A percentile compares a stretch with the other conserved stretches of the same genome.
phyloP scores from a whole-genome alignment of 2,329 filamentous ascomycete species.

The Penicillium sp. region DNA sequence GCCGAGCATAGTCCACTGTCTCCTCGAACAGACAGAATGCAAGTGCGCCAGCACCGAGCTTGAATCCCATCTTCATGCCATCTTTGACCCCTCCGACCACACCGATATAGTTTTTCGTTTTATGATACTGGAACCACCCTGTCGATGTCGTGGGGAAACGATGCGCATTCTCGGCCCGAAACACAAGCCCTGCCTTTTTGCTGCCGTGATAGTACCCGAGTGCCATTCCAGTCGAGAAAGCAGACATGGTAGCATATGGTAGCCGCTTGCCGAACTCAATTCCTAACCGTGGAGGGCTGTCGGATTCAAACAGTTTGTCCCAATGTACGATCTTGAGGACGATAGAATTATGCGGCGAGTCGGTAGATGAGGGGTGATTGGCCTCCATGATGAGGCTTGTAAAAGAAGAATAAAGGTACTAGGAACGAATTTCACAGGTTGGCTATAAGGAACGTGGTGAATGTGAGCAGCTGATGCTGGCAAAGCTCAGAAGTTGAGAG shows the following conservation, averaged over 20 bases:
- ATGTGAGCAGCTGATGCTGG: not conserved
- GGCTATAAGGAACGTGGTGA: not conserved
- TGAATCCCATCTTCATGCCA: constrained; percentile 70
- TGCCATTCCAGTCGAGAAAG: constrained; percentile 65
- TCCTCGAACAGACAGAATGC: constrained; percentile 81
- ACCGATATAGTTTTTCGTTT: constrained; percentile 90
- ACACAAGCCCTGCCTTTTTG: constrained; percentile 72
- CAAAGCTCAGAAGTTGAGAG: constrained; percentile 12
- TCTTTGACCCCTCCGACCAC: constrained; percentile 75
- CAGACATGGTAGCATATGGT: constrained; percentile 60
- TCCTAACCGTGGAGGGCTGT: constrained; percentile 50
- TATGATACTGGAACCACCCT: constrained; percentile 99
- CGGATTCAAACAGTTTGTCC: constrained; percentile 39
- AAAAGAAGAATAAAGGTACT: not conserved
- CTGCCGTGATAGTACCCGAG: constrained; percentile 72
- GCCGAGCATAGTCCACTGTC: constrained; percentile 67
- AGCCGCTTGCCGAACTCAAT: constrained; percentile 65
- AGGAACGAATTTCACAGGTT: too few relatives aligned
- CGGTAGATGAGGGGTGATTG: constrained; percentile 6
- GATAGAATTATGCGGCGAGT: constrained; percentile 18
- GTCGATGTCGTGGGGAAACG: constrained; percentile 76
- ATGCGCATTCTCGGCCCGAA: constrained; percentile 95
- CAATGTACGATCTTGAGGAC: constrained; percentile 33
- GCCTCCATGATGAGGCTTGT: constrained; percentile 15
- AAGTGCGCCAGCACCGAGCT: constrained; percentile 68